Evolutionary conservation across 257 asterid species (phyloP), one percentile per base, ranked within the genome.

Genomic region (Ligustrum vulgare): DNA sequence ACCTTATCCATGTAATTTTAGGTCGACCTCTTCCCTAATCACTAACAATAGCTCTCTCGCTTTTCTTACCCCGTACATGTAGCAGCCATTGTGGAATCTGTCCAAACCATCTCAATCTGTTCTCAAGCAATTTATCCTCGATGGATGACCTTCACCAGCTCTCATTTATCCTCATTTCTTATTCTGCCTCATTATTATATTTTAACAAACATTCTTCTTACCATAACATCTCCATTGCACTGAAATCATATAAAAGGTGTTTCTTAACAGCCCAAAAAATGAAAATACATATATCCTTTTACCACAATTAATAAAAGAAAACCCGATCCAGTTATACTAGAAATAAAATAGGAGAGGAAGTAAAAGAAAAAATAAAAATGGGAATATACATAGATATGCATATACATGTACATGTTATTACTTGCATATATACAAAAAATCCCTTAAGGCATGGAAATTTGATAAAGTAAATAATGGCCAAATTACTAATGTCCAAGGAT

Each of bases 391-490:
- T 45, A 45, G 54, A 13, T 45, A 51, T 49, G 13, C 16, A 49
- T 49, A 16, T 3, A 49, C 20, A 13, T 4, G 1, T 5, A 16
- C 60, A 49, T 5, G 60, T 49, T n/a, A 6, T n/a, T 54, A 54
- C 9, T 16, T 54, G 4, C 25, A 54, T n/a, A 7, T 54, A 54
- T n/a, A 54, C 20, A 45, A 45, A n/a, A 28, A 56, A 70, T 41
- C 33, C 54, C 25, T 62, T 47, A 72, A 66, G 37, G 51, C 34
- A 28, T 2, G 37, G 28, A 60, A 28, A n/a, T 43, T 20, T 35
- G 43, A n/a, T 18, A 45, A 63, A 77, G 62, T 10, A 49, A 54
- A 67, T 67, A 75, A 71, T 6, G 49, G 51, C 56, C 23, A 56
- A 67, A 74, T 45, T 12, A 62, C 23, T 32, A 45, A 32, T 16